Base-by-base conservation (phyloP, 2,329 filamentous ascomycete genomes). In the Scedosporium apiospermum region DNA sequence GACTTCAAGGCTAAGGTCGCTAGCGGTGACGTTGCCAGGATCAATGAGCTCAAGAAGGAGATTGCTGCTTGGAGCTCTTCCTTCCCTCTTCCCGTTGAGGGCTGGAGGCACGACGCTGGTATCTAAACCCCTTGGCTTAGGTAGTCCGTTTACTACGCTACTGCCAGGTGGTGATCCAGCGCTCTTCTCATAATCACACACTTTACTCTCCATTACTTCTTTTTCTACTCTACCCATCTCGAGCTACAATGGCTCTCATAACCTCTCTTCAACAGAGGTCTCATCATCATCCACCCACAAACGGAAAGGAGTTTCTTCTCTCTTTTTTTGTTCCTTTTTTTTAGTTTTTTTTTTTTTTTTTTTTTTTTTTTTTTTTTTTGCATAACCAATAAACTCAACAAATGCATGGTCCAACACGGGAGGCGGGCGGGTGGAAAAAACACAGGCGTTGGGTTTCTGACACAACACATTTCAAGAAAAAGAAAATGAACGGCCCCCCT, bases 1-100 rank as follows among this genome's bases (percentile, higher is more conserved):
- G 95, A 99, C 83, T 98, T 99, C 89, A 96, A 93, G 84, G 87
- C 86, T 74, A 93, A 91, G 85, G 91, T 96, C 65, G 85, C 89
- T 64, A 80, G 82, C 68, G 93, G 91, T 67, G 84, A 88, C 72
- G 82, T 96, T 58, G 77, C 85, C 65, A 90, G 93, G 81, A 93
- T 99, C 78, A 87, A 89, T 75, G 84, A 83, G 69, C 83, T 96
- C 74, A 90, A 88, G 81, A 89, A 91, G 81, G 93, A 98, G 84
- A 92, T 99, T 74, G 82, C 91, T 57, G 79, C 79, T 58, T 99
- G 93, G 93, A 91, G 90, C 73, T 84, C 83, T 74, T 86, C 84
- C 68, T 99, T 97, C 89, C 95, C 95, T 72, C 89, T 99, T 66
- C 95, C 95, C 65, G 88, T 96, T 67, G 85, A 88, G 80, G 85